Conservation (phyloP, 371 early-diverging fungal species). For the Apophysomyces elegans region DNA sequence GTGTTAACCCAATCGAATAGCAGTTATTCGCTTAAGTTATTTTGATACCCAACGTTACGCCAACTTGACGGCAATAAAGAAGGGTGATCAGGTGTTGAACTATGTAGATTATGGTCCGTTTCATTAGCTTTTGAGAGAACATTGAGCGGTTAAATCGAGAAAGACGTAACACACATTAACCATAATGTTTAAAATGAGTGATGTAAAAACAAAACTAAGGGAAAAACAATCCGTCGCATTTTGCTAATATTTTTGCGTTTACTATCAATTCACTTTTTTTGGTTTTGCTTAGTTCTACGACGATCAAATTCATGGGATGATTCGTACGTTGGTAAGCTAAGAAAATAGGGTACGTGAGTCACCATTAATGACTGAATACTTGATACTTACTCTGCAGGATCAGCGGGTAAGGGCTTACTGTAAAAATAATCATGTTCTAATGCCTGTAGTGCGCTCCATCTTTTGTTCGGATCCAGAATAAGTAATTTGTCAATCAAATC, state of each 20-base stretch:
- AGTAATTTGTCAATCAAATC: constrained; percentile 81
- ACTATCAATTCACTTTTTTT: background rate
- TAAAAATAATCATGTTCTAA: constrained; percentile 78
- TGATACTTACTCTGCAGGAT: constrained; percentile 56
- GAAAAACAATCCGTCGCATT: no score
- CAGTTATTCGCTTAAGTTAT: no score
- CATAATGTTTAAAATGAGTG: no score
- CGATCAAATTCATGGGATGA: constrained; percentile 40
- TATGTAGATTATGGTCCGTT: no score
- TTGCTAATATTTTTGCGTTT: background rate
- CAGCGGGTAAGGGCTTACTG: constrained; percentile 61
- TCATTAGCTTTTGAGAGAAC: no score
- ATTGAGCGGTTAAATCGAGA: no score
- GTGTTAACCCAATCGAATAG: no score
- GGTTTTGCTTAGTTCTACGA: constrained; percentile 24
- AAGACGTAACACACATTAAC: no score
- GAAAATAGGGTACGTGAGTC: background rate
- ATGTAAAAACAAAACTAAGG: no score
- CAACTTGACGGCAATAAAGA: no score
- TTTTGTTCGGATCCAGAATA: constrained; percentile 71
- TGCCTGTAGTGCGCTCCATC: constrained; percentile 78
- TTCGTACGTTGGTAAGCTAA: constrained; percentile 65
- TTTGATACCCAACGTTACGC: no score
- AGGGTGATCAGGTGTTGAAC: no score
- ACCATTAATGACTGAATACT: background rate